Evolutionary conservation across 2,329 filamentous ascomycete species (phyloP).

Genomic region (Malbranchea zuffiana): DNA sequence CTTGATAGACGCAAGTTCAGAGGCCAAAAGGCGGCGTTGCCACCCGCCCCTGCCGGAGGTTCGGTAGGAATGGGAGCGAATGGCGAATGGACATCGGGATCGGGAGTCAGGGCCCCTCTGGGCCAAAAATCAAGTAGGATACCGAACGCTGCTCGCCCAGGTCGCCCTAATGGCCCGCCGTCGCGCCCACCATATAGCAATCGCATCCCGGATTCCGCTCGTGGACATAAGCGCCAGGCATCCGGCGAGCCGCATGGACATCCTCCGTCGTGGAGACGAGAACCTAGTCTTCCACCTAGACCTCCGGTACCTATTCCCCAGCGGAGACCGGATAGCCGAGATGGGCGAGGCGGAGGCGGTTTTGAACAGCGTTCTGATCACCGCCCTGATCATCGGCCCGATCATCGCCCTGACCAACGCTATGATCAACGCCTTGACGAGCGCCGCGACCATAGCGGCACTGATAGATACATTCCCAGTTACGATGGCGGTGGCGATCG

Average conservation of each 20-base stretch:
- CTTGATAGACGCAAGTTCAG: constrained; percentile 87
- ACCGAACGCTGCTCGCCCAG: constrained; percentile 25
- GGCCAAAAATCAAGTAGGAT: constrained; percentile 28
- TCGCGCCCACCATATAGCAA: constrained; percentile 22
- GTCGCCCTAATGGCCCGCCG: constrained; percentile 20
- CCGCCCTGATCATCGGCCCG: neutral
- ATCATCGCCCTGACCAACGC: too few relatives aligned
- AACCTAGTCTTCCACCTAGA: constrained; percentile 29
- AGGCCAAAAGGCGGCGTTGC: constrained; percentile 72
- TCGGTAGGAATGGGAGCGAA: constrained; percentile 66
- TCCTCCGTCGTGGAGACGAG: constrained; percentile 22
- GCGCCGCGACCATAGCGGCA: constrained; percentile 19
- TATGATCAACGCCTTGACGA: too few relatives aligned
- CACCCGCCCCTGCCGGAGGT: constrained; percentile 83
- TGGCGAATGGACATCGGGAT: constrained; percentile 40
- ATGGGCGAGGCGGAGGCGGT: constrained; percentile 1
- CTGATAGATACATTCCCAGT: constrained; percentile 30
- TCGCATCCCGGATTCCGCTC: constrained; percentile 16
- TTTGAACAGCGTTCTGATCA: too few relatives aligned
- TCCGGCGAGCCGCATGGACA: constrained; percentile 19
- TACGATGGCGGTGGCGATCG: constrained; percentile 19
- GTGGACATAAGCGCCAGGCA: constrained; percentile 16
- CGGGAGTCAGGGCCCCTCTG: constrained; percentile 22
- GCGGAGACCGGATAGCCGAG: constrained; percentile 18
- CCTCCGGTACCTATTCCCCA: constrained; percentile 27